Evolutionary conservation across 2,329 filamentous ascomycete species (phyloP), one percentile per base, ranked within the genome.

Genomic region (Aureobasidium sp.): DNA sequence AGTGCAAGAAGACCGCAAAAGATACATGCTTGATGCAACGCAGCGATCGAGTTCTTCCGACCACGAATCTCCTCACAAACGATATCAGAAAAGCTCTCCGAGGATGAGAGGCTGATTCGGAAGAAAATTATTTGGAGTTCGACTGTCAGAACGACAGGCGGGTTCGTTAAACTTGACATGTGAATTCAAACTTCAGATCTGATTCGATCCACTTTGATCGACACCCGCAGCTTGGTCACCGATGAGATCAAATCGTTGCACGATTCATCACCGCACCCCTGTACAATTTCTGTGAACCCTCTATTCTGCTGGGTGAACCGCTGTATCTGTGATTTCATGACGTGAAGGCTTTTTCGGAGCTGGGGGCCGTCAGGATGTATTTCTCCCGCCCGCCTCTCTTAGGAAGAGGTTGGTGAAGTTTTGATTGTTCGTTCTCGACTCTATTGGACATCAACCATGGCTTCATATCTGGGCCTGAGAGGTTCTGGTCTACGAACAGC

Each of bases 381-480:
- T 41, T 51, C 19, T 51, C 37, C 35, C 29, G 37, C n/a, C 22
- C 41, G 5, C 24, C 27, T 22, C 24, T 40, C 30, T 54, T 40
- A 27, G 38, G 48, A 41, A 3, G 16, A 42, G 25, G 19, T 40
- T 25, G 37, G 37, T 42, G 37, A 41, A 52, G 30, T 52, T 22
- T 27, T 42, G 27, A 16, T 52, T 29, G 29, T 39, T 22, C 24
- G 39, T 6, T 41, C 27, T 41, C 14, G 12, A 19, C 16, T 25
- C 8, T n/a, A 21, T 34, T 25, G 16, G 6, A 19, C 29, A 39
- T 37, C 35, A 6, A 45, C n/a, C 37, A 55, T 55, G 53, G 55
- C 57, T n/a, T 54, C 53, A 24, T 59, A 57, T 52, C 55, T 61
- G 53, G 58, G 60, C 21, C 39, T 61, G n/a, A 50, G 53, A 22